Evolutionary conservation across 78 protist genomes (phyloP), one percentile per base, ranked within the genome.

Genomic region (Dictyostelium firmibasis): DNA sequence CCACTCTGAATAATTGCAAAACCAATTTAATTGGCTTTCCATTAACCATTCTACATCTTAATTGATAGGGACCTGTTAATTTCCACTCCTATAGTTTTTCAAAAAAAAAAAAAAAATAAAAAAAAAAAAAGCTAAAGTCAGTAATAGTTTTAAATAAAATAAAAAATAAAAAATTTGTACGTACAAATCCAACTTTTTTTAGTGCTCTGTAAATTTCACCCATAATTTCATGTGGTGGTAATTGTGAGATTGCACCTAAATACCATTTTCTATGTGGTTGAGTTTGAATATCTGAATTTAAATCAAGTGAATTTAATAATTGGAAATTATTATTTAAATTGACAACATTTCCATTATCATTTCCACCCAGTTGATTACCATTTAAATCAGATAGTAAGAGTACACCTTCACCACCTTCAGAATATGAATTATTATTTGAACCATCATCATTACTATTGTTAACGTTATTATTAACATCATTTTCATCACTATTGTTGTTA

Each of bases 171-270:
- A 23, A 8, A 3, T 67, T 29, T 18, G 11, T 33, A 93, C 96
- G n/a, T 84, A 93, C 96, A 74, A 94, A 94, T 18, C 92, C 92
- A 82, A 85, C 92, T 27, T 76, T 84, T 57, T 94, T 91, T 5
- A 94, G 53, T 13, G 92, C 64, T 79, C 93, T 60, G 41, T 87
- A 94, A 43, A 94, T 92, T 76, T 92, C 96, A 38, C 83, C 81
- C 91, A 92, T 81, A 84, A 92, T 92, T 50, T 92, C 96, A 3
- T 92, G 91, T 29, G 96, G 96, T 23, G 96, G 91, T 33, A 81
- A 57, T 70, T 81, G 86, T 6, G 96, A 92, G 1, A 92, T 92
- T 18, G 91, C 91, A 72, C 96, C 96, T 4, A 92, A 50, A 36
- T 84, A 82, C 96, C 96, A 92, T 70, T 92, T 92, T 74, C 77